Percentiles rank a stretch among this genome's conserved stretches.
These are phyloP conservation scores for Fusarium nematophilum DNA, from an alignment of 2,329 filamentous ascomycete species.

Conservation along the genomic window DNA sequence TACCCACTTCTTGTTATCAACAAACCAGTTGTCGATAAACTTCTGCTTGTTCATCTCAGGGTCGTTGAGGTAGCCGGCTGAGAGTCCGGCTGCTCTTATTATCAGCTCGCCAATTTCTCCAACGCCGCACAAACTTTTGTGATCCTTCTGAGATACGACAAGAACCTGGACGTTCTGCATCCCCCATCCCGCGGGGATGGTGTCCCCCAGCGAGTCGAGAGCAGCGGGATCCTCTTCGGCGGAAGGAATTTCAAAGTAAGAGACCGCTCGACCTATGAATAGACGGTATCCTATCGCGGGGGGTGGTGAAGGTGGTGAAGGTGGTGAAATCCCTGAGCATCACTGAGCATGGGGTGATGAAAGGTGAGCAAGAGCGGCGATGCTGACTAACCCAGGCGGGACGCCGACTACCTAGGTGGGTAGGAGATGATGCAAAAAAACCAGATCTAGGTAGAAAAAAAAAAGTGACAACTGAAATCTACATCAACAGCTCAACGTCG, in stretches of 20 bases:
- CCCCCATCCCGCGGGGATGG: slow-evolving; percentile 83
- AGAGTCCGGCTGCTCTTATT: slow-evolving; percentile 81
- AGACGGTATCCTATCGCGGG: no score
- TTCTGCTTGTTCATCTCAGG: slow-evolving; percentile 74
- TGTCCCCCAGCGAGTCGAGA: slow-evolving; percentile 65
- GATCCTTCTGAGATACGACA: slow-evolving; percentile 78
- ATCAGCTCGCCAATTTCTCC: slow-evolving; percentile 89
- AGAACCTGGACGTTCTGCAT: slow-evolving; percentile 91
- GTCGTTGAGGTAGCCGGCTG: slow-evolving; percentile 80
- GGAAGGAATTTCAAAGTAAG: slow-evolving; percentile 82
- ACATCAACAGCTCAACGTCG: slow-evolving; percentile 19
- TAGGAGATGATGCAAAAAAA: slow-evolving; percentile 26
- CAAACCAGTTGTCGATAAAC: slow-evolving; percentile 88
- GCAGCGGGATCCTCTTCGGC: slow-evolving; percentile 66
- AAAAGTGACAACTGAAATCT: slow-evolving; percentile 2
- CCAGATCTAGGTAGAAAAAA: slow-evolving; percentile 5
- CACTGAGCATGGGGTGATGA: no score
- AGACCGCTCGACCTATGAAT: slow-evolving; percentile 75
- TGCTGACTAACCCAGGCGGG: no score
- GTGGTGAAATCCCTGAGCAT: no score
- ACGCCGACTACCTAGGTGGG: no score
- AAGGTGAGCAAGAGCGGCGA: no score
- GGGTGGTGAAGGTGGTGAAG: no score
- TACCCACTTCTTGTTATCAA: slow-evolving; percentile 77
- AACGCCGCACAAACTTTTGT: slow-evolving; percentile 77